Evolutionary conservation across 371 early-diverging fungal species (phyloP).

Genomic region (Mucor racemosus): DNA sequence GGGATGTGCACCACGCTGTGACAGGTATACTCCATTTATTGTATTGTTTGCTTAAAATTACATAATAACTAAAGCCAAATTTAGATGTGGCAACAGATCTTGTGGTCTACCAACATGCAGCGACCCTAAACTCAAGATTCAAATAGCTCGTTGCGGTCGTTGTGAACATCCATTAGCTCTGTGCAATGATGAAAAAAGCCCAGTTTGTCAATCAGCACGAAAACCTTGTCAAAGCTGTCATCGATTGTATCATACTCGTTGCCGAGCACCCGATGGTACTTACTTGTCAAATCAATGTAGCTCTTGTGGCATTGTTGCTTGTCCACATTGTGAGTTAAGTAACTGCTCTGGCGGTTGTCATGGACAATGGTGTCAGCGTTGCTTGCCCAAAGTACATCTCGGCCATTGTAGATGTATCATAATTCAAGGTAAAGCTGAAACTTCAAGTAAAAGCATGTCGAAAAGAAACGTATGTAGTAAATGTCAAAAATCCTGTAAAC

Average conservation of each 20-base stretch:
- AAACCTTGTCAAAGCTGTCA: conserved; percentile 21
- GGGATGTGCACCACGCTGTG: conserved; percentile 29
- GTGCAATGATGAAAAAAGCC: conserved; percentile 17
- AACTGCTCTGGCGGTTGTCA: conserved; percentile 20
- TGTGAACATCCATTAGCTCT: conserved; percentile 19
- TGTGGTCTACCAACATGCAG: conserved; percentile 24
- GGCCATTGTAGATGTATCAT: conserved; percentile 23
- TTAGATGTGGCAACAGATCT: conserved; percentile 25
- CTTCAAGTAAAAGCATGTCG: not conserved
- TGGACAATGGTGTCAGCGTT: conserved; percentile 27
- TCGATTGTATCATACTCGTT: conserved; percentile 21
- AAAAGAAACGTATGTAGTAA: conserved; percentile 18
- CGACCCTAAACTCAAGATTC: conserved; percentile 5
- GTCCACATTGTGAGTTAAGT: conserved; percentile 23
- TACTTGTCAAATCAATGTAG: conserved; percentile 27
- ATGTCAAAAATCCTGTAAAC: conserved; percentile 14
- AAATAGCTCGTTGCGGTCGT: conserved; percentile 18
- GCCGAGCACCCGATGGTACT: conserved; percentile 14
- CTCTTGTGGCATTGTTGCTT: conserved; percentile 20
- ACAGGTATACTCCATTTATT: conserved; percentile 18
- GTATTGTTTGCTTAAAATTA: not conserved
- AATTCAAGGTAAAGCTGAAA: conserved; percentile 8
- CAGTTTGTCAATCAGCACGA: conserved; percentile 14
- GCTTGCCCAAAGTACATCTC: conserved; percentile 7
- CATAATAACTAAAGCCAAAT: not conserved